Evolutionary conservation across 441 rosid species (phyloP), one percentile per base, ranked within the genome.

Genomic region (Erodium texanum): DNA sequence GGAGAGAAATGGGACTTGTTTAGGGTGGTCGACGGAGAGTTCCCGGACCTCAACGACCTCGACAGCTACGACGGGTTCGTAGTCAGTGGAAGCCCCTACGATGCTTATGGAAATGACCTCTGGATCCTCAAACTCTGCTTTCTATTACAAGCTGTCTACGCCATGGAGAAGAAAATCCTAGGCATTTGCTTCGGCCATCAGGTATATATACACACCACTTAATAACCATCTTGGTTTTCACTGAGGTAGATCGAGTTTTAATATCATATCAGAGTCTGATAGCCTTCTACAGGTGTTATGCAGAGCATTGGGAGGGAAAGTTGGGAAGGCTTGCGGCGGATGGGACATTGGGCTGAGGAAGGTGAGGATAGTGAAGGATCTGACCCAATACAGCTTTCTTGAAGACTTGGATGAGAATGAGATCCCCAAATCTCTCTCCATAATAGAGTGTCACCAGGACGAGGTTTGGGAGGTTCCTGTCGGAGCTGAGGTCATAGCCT

Each of bases 141-240:
- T 10, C 74, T 93, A 24, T 64, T 85, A 63, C 84, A 78, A 36
- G 82, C 82, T 61, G 76, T 88, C 3, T 86, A 86, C 71, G 75
- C 85, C 74, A 84, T 90, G 97, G 74, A 79, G 83, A 88, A 87
- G 85, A 90, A 87, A 59, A 66, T 92, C 34, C 86, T 90, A 27
- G 96, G 96, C 16, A 81, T 92, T 78, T 92, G 97, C 82, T 92
- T 92, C 64, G 98, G 97, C 63, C 98, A 92, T 73, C n/a, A n/a
- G n/a, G n/a, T n/a, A n/a, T n/a, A n/a, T n/a, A n/a, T n/a, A n/a
- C n/a, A n/a, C n/a, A n/a, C n/a, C n/a, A n/a, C n/a, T n/a, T n/a
- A n/a, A n/a, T n/a, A n/a, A n/a, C n/a, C n/a, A n/a, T n/a, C n/a
- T n/a, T n/a, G n/a, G n/a, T n/a, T n/a, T n/a, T n/a, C n/a, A n/a